phyloP scores from a whole-genome alignment of 345 rosid species.

The Arabis hirsuta region DNA sequence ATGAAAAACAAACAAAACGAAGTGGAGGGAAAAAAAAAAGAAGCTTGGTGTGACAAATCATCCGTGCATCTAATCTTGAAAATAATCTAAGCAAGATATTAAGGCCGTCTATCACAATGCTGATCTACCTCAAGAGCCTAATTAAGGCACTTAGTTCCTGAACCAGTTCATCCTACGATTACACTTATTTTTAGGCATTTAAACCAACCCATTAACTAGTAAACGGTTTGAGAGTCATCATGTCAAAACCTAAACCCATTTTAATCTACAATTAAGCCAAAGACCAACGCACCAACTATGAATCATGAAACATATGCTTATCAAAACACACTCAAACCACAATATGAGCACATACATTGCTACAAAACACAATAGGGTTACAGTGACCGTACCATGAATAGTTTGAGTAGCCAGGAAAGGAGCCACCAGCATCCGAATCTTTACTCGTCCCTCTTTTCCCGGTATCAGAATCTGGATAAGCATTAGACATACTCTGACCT shows the following conservation, averaged over 20 bases:
- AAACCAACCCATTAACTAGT: background rate
- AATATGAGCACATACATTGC: slow-evolving; percentile 7
- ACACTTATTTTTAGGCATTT: background rate
- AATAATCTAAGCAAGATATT: slow-evolving; percentile 15
- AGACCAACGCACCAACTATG: background rate
- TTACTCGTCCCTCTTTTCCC: slow-evolving; percentile 44
- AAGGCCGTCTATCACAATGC: background rate
- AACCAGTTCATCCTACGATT: background rate
- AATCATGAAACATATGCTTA: slow-evolving; percentile 1
- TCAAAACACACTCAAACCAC: background rate
- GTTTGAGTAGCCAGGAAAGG: slow-evolving; percentile 48
- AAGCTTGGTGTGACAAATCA: slow-evolving; percentile 1
- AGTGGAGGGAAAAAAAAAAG: slow-evolving; percentile 10
- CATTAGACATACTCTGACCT: slow-evolving; percentile 46
- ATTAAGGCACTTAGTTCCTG: background rate
- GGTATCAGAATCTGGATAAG: slow-evolving; percentile 43
- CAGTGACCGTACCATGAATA: slow-evolving; percentile 57
- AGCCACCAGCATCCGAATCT: slow-evolving; percentile 46
- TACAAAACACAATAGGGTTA: slow-evolving; percentile 14
- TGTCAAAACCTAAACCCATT: background rate
- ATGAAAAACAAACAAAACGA: background rate
- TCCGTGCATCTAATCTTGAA: background rate
- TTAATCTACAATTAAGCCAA: background rate
- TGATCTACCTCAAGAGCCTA: slow-evolving; percentile 12
- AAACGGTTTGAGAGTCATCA: background rate